phyloP scores from a whole-genome alignment of 495 filamentous ascomycete genomes.

The Hypoxylon subgilvum region DNA sequence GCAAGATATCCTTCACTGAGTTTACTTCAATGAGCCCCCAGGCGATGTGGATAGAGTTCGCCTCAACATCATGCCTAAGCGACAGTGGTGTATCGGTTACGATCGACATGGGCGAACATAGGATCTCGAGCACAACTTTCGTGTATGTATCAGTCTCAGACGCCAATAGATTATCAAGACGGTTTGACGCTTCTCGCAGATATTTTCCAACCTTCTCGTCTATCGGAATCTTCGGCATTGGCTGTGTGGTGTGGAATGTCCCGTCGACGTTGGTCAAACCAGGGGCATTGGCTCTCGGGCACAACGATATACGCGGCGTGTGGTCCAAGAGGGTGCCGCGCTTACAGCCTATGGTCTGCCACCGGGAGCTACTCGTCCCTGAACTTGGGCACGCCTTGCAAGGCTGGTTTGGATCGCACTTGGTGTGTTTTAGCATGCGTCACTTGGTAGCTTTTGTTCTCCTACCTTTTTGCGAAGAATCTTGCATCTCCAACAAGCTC shows the following conservation, averaged over 20 bases:
- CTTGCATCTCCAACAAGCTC: conserved; percentile 39
- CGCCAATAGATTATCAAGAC: conserved; percentile 20
- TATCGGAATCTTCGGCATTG: neutral
- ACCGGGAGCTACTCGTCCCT: conserved; percentile 21
- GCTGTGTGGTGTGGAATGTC: neutral
- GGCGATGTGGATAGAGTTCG: conserved; percentile 23
- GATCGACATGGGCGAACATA: conserved; percentile 27
- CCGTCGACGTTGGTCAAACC: neutral
- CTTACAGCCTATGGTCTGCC: conserved; percentile 37
- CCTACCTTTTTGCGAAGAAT: conserved; percentile 39
- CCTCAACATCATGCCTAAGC: conserved; percentile 15
- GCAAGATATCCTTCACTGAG: conserved; percentile 15
- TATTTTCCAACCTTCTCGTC: conserved; percentile 2
- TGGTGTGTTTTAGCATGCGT: neutral
- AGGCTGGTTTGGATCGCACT: conserved; percentile 28
- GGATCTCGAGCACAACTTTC: conserved; percentile 35
- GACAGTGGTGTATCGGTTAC: conserved; percentile 11
- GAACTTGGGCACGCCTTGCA: conserved; percentile 30
- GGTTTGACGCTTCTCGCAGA: conserved; percentile 22
- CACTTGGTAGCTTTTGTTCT: neutral
- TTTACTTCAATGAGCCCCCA: conserved; percentile 29
- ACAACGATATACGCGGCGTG: conserved; percentile 19
- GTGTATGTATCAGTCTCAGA: conserved; percentile 26
- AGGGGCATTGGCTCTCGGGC: conserved; percentile 11
- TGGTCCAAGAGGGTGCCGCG: conserved; percentile 32